Evolutionary conservation across 805 yeast genomes (phyloP).

Genomic region (Saturnispora saitoi): DNA sequence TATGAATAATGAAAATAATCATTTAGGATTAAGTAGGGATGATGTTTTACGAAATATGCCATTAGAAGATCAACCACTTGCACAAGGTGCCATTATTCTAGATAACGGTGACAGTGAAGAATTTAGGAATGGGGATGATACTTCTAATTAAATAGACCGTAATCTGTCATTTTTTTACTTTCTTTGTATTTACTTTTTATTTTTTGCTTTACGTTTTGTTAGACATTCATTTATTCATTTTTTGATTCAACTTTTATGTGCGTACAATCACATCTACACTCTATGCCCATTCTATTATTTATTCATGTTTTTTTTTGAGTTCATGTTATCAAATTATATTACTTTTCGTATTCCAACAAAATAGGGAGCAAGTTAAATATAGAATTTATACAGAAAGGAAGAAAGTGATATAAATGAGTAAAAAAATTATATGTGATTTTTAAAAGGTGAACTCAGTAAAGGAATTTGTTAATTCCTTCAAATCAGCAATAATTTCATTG

Average conservation of each 20-base stretch:
- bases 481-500: conserved; percentile 20
- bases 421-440: neutral
- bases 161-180: neutral
- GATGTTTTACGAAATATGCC: conserved; percentile 14
- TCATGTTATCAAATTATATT: neutral
- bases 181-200: neutral
- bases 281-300: neutral
- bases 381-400: conserved; percentile 1
- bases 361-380: neutral
- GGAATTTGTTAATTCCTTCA: conserved; percentile 31
- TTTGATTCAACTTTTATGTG: neutral
- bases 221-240: neutral
- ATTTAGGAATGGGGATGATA: conserved; percentile 24
- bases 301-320: neutral
- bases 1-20: neutral
- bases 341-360: too few species aligned
- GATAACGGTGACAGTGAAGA: conserved; percentile 37
- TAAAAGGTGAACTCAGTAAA: conserved; percentile 23
- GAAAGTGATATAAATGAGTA: conserved; percentile 14
- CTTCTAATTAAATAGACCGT: neutral
- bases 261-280: neutral
- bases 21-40: conserved; percentile 10
- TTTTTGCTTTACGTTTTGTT: neutral
- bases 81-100: conserved; percentile 25
- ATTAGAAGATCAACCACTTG: conserved; percentile 16